These are phyloP conservation scores for Blastomyces emzantsi DNA, from an alignment of 2,329 filamentous ascomycete species.

Conservation along the genomic window DNA sequence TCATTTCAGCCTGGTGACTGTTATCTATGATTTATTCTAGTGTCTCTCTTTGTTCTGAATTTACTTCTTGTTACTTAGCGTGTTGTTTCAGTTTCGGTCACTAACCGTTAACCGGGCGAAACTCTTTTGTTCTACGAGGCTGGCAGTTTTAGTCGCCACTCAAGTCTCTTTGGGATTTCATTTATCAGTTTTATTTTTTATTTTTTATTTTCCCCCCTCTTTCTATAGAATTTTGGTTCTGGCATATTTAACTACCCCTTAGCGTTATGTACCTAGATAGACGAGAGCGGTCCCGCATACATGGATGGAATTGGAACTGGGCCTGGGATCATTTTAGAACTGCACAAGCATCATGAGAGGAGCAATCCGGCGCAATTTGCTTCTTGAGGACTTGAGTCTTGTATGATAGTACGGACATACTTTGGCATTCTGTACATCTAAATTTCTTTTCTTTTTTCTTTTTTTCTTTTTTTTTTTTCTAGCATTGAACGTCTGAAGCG, in stretches of 20 bases:
- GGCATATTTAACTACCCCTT: conserved; percentile 2
- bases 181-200: not conserved
- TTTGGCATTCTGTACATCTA: not conserved
- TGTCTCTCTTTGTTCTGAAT: not conserved
- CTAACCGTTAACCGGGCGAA: not conserved
- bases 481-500: not conserved
- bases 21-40: not conserved
- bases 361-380: conserved; percentile 17
- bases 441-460: not conserved
- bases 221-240: not conserved
- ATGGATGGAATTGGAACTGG: not conserved
- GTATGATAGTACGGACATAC: conserved; percentile 13
- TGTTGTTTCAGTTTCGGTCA: not conserved
- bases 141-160: not conserved
- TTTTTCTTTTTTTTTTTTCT: not conserved
- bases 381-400: conserved; percentile 27
- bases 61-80: not conserved
- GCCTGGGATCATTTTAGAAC: conserved; percentile 8
- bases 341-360: conserved; percentile 21
- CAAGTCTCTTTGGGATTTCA: not conserved
- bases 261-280: not conserved
- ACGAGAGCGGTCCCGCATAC: not conserved
- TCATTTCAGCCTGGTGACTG: not conserved
- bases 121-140: not conserved
- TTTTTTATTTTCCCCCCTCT: not conserved